These are phyloP conservation scores for Madurella mycetomatis DNA, from an alignment of 2,329 filamentous ascomycete species.

Conservation along the genomic window DNA sequence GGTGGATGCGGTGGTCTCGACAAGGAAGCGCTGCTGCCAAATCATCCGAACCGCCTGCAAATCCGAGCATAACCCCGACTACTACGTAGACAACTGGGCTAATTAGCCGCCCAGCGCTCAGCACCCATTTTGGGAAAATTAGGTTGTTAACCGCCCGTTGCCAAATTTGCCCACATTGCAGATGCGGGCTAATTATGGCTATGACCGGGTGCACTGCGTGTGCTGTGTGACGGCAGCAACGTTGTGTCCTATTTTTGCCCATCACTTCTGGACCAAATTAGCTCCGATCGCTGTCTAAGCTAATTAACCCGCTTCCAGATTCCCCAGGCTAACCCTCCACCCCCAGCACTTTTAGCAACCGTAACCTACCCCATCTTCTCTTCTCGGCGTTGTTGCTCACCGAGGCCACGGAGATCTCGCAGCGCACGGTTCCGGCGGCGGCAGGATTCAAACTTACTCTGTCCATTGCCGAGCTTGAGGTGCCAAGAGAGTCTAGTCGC, in stretches of 20 bases:
- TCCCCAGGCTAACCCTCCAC: not conserved
- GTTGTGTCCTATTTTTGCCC: slow-evolving; percentile 11
- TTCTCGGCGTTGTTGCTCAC: slow-evolving; percentile 4
- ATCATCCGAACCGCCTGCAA: too few species aligned
- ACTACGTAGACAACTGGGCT: slow-evolving; percentile 12
- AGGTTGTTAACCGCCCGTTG: not conserved
- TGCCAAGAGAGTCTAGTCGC: slow-evolving; percentile 1
- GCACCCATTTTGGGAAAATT: slow-evolving; percentile 23
- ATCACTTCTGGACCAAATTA: slow-evolving; percentile 2
- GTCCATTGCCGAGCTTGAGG: slow-evolving; percentile 2
- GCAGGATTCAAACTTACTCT: not conserved
- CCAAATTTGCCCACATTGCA: slow-evolving; percentile 4
- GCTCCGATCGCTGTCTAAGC: not conserved
- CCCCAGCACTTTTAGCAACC: too few species aligned
- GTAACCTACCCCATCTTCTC: not conserved
- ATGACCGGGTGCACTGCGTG: not conserved
- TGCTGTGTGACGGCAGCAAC: not conserved
- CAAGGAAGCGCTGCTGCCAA: too few species aligned
- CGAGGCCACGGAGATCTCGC: slow-evolving; percentile 10
- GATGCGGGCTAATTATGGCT: slow-evolving; percentile 26
- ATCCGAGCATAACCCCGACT: not conserved
- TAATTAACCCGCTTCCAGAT: slow-evolving; percentile 1
- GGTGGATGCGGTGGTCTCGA: too few species aligned
- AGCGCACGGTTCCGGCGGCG: not conserved
- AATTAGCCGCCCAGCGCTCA: slow-evolving; percentile 24